Evolutionary conservation across 2,329 filamentous ascomycete genomes (phyloP).

Genomic region (Teratosphaeria destructans): DNA sequence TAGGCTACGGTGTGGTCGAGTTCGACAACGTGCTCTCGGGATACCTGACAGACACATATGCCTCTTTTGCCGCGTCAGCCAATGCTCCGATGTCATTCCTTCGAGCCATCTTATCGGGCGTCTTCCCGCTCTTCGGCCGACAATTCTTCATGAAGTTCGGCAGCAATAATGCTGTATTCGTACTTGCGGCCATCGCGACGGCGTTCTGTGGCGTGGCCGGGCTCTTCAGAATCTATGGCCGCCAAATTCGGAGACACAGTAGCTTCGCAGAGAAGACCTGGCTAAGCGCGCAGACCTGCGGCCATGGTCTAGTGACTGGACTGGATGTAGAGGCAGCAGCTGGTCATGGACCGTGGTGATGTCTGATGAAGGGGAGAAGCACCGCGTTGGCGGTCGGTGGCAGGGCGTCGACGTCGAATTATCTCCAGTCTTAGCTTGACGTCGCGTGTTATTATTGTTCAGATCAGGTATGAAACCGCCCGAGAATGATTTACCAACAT

Average conservation of each 20-base stretch:
- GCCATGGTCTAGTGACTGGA: not conserved
- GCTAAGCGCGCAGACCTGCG: not conserved
- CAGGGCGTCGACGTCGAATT: not conserved
- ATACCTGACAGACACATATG: conserved; percentile 37
- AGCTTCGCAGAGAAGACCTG: conserved; percentile 5
- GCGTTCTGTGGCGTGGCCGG: conserved; percentile 30
- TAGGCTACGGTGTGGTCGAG: conserved; percentile 41
- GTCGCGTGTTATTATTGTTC: too few relatives aligned
- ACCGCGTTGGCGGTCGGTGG: not conserved
- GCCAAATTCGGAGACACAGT: conserved; percentile 27
- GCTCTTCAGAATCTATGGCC: conserved; percentile 30
- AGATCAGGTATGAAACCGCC: too few relatives aligned
- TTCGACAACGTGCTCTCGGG: conserved; percentile 33
- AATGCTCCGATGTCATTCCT: conserved; percentile 34
- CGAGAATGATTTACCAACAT: too few relatives aligned
- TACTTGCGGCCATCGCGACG: conserved; percentile 34
- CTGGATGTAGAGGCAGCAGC: not conserved
- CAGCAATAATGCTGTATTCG: conserved; percentile 29
- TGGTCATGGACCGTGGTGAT: not conserved
- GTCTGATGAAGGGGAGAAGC: not conserved
- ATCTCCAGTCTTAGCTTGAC: too few relatives aligned
- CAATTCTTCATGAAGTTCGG: conserved; percentile 33
- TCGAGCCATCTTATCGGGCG: conserved; percentile 29
- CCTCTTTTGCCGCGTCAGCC: conserved; percentile 35
- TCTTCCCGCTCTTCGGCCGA: conserved; percentile 31